Evolutionary conservation across 208 protist species (phyloP).

Genomic region (Histomonas meleagridis): DNA sequence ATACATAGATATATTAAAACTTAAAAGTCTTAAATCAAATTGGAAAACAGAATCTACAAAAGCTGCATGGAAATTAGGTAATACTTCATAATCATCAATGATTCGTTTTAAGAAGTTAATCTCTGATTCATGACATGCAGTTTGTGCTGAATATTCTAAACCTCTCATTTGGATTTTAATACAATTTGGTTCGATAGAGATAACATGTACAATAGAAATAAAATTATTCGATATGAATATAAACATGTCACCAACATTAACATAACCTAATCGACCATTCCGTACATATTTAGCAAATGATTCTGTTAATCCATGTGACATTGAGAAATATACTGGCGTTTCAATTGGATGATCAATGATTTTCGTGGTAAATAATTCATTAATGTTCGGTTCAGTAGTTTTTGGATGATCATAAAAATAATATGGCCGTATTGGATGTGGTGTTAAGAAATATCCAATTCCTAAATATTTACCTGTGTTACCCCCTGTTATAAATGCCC

Average conservation of each 20-base stretch:
- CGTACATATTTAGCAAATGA: not conserved
- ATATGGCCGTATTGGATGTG: not conserved
- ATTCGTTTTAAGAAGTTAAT: not conserved
- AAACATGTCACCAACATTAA: not conserved
- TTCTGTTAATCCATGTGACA: not conserved
- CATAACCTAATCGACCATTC: not conserved
- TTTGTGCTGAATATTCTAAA: not conserved
- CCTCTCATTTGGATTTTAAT: not conserved
- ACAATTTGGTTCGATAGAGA: not conserved
- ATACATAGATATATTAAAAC: not conserved
- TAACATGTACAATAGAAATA: not conserved
- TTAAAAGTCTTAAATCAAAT: not conserved
- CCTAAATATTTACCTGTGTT: too few species aligned
- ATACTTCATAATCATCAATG: not conserved
- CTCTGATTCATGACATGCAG: constrained; percentile 5
- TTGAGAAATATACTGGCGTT: not conserved
- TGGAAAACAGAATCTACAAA: too few species aligned
- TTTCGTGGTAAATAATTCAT: not conserved
- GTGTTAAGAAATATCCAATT: not conserved
- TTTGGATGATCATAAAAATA: not conserved
- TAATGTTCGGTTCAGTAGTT: not conserved
- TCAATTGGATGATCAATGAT: not conserved
- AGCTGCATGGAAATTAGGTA: not conserved
- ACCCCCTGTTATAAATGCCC: too few species aligned
- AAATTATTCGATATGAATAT: not conserved